Base-by-base conservation (phyloP, 495 filamentous ascomycete genomes). In the Choiromyces venosus region DNA sequence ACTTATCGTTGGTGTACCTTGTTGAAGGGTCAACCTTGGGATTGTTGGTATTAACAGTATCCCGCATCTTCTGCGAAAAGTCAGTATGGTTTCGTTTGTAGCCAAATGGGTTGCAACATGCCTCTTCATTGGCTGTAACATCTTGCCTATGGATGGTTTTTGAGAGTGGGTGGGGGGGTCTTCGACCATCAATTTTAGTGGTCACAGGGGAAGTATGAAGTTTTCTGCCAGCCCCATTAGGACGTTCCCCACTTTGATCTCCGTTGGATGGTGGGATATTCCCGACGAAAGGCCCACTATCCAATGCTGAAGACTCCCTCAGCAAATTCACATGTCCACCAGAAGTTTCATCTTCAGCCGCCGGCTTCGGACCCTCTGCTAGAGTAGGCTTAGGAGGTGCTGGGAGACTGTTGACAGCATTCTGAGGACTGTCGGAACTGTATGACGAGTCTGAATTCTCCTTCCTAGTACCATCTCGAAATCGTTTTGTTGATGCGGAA, bases 401-500 rank as follows among this genome's bases (percentile, higher is more conserved):
- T 33, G 52, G 52, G 52, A 61, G 25, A 29, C 2, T 61, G 52
- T 61, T 61, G 52, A 12, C 10, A 61, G 52, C 12, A 33, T 61
- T 29, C 25, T 61, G 52, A 16, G 25, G 52, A 29, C 12, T 33
- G 18, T 61, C 52, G 4, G 25, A 6, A 12, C 25, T 29, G 25
- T 61, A 29, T 33, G 12, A 29, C 25, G 25, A 9, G 12, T 33
- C 52, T 33, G 25, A 29, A 61, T 33, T 61, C 52, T 61, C 52
- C 52, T 61, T 61, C 52, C 25, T 61, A 9, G 52, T 61, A 16
- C 52, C 52, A 61, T 61, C 52, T 18, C 52, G 52, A 25, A 61
- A 61, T 61, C 52, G 52, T 61, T 61, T 61, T 61, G 52, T 61
- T 61, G 52, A 33, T 61, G 52, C 25, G 52, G 52, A 12, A 61